These are phyloP conservation scores for Barnettozyma botsteinii DNA, from an alignment of 805 yeast species.

Conservation along the genomic window DNA sequence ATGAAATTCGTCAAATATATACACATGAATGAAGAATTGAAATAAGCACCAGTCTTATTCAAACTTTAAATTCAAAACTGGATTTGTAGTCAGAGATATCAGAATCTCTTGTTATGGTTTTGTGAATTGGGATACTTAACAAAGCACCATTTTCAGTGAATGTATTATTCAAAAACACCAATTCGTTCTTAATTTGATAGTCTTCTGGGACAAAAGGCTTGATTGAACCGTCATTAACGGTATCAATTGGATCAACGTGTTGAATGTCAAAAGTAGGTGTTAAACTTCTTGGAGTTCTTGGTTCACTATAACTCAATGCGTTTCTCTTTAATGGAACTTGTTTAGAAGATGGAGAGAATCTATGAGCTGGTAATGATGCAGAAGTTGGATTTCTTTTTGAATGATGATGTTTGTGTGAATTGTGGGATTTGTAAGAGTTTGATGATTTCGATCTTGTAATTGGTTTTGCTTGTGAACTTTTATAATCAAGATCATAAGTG, in stretches of 20 bases:
- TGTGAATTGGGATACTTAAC: conserved; percentile 9
- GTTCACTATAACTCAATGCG: background rate
- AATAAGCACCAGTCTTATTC: background rate
- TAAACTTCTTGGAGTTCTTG: background rate
- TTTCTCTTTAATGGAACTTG: too few species aligned
- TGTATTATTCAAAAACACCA: background rate
- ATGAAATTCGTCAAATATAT: too few species aligned
- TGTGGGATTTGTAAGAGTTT: too few species aligned
- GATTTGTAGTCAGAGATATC: background rate
- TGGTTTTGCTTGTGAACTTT: background rate
- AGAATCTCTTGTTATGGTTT: conserved; percentile 1
- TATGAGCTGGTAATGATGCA: too few species aligned
- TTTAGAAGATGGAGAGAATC: too few species aligned
- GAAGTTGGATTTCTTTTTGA: too few species aligned
- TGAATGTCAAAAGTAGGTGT: background rate
- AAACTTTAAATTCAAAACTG: background rate
- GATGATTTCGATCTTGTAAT: background rate
- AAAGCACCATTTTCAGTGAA: conserved; percentile 9
- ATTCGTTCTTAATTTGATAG: conserved; percentile 3
- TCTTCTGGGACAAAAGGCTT: conserved; percentile 7
- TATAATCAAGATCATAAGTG: conserved; percentile 10
- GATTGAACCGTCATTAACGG: background rate
- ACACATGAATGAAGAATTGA: too few species aligned
- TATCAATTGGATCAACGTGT: conserved; percentile 1
- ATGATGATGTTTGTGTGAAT: too few species aligned